Base-by-base conservation (phyloP, 1,139 yeast species). In the Taphrina sp. region DNA sequence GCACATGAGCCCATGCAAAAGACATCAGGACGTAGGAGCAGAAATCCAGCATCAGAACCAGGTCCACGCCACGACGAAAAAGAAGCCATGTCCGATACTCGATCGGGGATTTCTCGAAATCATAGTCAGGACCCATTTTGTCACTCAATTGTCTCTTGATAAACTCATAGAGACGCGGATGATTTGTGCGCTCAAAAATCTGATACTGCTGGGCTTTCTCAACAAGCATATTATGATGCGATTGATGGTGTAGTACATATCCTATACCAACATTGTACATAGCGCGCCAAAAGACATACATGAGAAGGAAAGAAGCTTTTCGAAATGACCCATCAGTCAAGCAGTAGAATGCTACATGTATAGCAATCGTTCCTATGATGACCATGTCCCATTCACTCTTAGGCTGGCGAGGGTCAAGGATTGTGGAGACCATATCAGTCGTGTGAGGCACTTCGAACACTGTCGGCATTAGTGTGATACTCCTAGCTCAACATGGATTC, bases 61-160 rank as follows among this genome's bases (percentile, higher is more conserved):
- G 75, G 68, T 87, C 95, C 19, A 87, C 95, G 56, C 83, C 76
- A 67, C 84, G 85, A 60, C 95, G 76, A 69, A 84, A 87, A 16
- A 87, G 68, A 47, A 87, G 73, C 95, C 95, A 87, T 35, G 92
- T 82, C 69, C 85, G 86, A 71, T 83, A 83, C 66, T 86, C 95
- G 56, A 80, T 72, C 0, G 95, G 95, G 49, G 77, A 72, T 12
- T 72, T 65, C 44, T 74, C 69, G 59, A 81, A 72, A 43, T 77
- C 70, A 65, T 80, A 82, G 38, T 71, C 67, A 3, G 58, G 39
- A 5, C 83, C 83, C 78, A 86, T 78, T 67, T 85, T 88, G 37
- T 82, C 74, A 41, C 71, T 72, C 52, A 85, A 72, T 62, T 80
- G 82, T 53, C 72, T 66, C 57, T 72, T 73, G 43, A 79, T 67